These are phyloP conservation scores for Pseudognaphalium luteoalbum DNA, from an alignment of 129 eudicot genomes.

Conservation along the genomic window DNA sequence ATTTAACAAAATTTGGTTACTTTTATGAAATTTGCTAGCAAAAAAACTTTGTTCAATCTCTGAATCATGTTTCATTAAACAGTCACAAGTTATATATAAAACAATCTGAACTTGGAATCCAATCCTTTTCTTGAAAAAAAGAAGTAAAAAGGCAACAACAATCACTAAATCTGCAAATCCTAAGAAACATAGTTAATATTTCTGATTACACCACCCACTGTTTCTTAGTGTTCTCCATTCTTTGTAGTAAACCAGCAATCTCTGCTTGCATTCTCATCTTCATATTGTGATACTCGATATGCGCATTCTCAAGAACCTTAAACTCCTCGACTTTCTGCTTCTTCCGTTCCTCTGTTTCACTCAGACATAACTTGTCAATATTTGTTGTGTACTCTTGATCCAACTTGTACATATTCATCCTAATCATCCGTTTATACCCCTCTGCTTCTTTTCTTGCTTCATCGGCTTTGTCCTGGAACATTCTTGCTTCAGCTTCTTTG, in stretches of 20 bases:
- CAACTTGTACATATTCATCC: slow-evolving; percentile 50
- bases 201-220: slow-evolving; percentile 52
- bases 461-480: slow-evolving; percentile 73
- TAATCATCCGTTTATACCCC: slow-evolving; percentile 51
- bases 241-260: slow-evolving; percentile 65
- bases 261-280: slow-evolving; percentile 78
- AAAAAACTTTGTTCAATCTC: not conserved
- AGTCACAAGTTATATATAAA: not conserved
- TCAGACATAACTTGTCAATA: slow-evolving; percentile 51
- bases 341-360: slow-evolving; percentile 58
- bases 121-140: not conserved
- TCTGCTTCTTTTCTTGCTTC: slow-evolving; percentile 76
- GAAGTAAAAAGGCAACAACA: not conserved
- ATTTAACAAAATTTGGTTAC: no score
- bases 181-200: not conserved
- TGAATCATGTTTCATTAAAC: not conserved
- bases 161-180: not conserved
- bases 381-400: slow-evolving; percentile 65
- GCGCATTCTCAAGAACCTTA: slow-evolving; percentile 60
- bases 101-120: not conserved
- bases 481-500: slow-evolving; percentile 74
- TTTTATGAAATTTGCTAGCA: not conserved
- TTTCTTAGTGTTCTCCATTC: slow-evolving; percentile 81
- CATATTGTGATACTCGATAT: slow-evolving; percentile 69
- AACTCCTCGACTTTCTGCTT: slow-evolving; percentile 64